Percentiles rank a stretch among this genome's conserved stretches.
These are phyloP conservation scores for Apophysomyces sp. DNA, from an alignment of 371 early-diverging fungal genomes.

Conservation along the genomic window DNA sequence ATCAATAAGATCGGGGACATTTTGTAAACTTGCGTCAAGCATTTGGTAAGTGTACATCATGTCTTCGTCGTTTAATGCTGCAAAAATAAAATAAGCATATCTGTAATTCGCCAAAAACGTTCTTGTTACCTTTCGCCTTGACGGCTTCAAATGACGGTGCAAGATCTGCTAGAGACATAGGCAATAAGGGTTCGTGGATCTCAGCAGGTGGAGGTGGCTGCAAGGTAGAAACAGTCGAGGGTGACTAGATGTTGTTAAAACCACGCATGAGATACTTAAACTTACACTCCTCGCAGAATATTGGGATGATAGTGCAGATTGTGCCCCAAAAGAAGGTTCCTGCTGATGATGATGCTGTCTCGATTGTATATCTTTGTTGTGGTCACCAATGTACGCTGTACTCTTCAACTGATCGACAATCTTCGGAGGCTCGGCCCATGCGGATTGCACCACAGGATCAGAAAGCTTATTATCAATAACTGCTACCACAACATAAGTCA, in stretches of 20 bases:
- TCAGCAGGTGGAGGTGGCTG: conserved; percentile 10
- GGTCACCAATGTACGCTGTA: conserved; percentile 1
- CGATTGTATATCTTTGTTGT: neutral
- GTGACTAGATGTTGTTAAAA: neutral
- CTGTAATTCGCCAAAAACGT: neutral
- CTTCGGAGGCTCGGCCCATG: conserved; percentile 33
- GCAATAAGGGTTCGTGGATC: conserved; percentile 58
- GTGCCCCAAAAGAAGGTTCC: conserved; percentile 17
- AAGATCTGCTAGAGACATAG: conserved; percentile 76
- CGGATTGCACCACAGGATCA: conserved; percentile 7
- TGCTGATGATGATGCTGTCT: conserved; percentile 18
- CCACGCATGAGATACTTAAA: neutral
- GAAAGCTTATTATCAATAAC: neutral
- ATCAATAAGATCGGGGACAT: conserved; percentile 75
- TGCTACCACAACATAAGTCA: neutral
- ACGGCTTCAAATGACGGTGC: conserved; percentile 76
- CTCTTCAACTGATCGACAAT: conserved; percentile 23
- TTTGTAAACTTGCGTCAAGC: conserved; percentile 76
- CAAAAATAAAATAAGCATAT: neutral
- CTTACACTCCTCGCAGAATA: conserved; percentile 21
- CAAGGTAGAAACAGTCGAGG: neutral
- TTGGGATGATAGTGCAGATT: conserved; percentile 17
- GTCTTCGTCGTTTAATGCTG: conserved; percentile 28
- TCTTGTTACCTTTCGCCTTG: conserved; percentile 66
- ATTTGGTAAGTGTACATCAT: conserved; percentile 60